Conservation (phyloP, 2,329 filamentous ascomycete species). For the Cercospora sesami region DNA sequence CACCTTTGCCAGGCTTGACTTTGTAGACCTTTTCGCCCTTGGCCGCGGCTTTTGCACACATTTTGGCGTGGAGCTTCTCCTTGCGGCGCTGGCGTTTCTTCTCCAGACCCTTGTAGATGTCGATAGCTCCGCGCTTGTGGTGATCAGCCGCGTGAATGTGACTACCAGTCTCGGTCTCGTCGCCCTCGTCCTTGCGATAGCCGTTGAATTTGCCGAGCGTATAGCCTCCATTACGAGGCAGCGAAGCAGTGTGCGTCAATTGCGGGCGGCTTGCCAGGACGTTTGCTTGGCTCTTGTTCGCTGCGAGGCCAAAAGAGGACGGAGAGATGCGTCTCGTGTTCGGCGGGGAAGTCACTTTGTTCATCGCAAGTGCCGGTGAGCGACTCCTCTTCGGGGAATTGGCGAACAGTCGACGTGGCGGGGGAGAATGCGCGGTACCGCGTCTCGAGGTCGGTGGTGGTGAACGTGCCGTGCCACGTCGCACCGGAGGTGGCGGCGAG, state of each 20-base stretch:
- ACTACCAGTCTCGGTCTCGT: conserved; percentile 36
- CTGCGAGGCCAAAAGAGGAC: conserved; percentile 46
- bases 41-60: conserved; percentile 77
- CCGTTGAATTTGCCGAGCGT: conserved; percentile 41
- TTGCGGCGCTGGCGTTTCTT: conserved; percentile 88
- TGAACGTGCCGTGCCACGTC: conserved; percentile 23
- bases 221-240: conserved; percentile 75
- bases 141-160: conserved; percentile 48
- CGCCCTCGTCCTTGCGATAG: conserved; percentile 43
- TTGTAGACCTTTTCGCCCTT: conserved; percentile 61
- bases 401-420: conserved; percentile 61
- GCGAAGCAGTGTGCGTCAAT: conserved; percentile 76
- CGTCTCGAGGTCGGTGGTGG: conserved; percentile 20
- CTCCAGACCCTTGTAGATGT: conserved; percentile 95
- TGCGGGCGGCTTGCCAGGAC: conserved; percentile 63
- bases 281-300: conserved; percentile 45
- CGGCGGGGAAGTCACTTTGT: conserved; percentile 63
- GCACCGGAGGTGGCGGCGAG: conserved; percentile 33
- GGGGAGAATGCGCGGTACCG: conserved; percentile 38
- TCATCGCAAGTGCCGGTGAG: conserved; percentile 42
- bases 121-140: conserved; percentile 87
- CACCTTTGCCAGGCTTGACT: conserved; percentile 79
- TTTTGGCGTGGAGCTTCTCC: conserved; percentile 88
- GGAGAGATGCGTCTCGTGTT: conserved; percentile 55
- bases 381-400: conserved; percentile 68